A percentile compares a stretch with the other conserved stretches of the same genome.
phyloP scores from a whole-genome alignment of 2,329 filamentous ascomycete species.

The Aspergillus felis region DNA sequence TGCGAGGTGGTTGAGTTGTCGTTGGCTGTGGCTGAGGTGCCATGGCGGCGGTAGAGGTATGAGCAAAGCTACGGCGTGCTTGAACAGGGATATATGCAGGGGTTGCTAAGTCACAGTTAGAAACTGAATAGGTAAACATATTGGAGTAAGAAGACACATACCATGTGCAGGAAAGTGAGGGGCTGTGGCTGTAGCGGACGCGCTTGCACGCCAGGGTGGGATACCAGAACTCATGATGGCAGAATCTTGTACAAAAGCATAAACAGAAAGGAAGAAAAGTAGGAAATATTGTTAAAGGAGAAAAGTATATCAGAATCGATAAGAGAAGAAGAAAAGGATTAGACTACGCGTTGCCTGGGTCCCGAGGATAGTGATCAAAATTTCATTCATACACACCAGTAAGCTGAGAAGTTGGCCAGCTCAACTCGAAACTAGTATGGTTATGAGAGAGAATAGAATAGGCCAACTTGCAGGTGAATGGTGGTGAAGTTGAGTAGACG shows the following conservation, averaged over 20 bases:
- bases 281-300: constrained; percentile 10
- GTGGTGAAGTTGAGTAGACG: not conserved
- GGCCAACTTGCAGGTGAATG: not conserved
- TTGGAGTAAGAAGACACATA: constrained; percentile 18
- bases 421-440: not conserved
- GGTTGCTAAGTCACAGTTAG: constrained; percentile 32
- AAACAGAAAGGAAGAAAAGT: constrained; percentile 7
- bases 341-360: not conserved
- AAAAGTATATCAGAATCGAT: constrained; percentile 3
- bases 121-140: not conserved
- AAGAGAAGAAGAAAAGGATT: not conserved
- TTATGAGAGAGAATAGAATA: not conserved
- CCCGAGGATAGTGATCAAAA: constrained; percentile 11
- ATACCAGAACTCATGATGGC: constrained; percentile 36
- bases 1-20: constrained; percentile 41
- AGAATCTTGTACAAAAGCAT: constrained; percentile 16
- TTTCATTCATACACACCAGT: not conserved
- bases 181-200: constrained; percentile 25
- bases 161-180: constrained; percentile 29
- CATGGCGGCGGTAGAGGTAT: constrained; percentile 26
- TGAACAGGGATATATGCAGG: constrained; percentile 60
- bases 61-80: constrained; percentile 58
- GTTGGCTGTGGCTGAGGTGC: constrained; percentile 25
- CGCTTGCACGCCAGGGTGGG: constrained; percentile 37
- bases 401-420: not conserved